A percentile compares a stretch with the other conserved stretches of the same genome.
Conservation (phyloP, 2,329 filamentous ascomycete genomes). For the Pezicula neosporulosa region DNA sequence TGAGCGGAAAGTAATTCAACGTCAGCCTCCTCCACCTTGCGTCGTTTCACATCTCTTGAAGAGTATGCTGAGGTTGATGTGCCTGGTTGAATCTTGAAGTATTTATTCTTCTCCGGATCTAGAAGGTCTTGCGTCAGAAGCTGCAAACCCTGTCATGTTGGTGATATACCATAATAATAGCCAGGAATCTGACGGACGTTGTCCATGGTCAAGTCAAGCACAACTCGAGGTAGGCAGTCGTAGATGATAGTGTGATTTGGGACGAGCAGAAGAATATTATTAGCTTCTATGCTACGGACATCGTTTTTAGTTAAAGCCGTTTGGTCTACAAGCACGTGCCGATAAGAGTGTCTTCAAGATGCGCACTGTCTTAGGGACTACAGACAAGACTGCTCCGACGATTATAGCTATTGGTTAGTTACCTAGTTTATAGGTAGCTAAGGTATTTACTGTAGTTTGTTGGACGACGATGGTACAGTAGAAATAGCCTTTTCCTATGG, state of each 20-base stretch:
- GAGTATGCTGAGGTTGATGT: slow-evolving; percentile 50
- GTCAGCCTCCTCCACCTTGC: slow-evolving; percentile 38
- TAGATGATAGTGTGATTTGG: background rate
- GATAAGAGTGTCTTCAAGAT: too few species aligned
- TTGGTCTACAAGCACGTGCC: too few species aligned
- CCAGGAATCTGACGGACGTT: slow-evolving; percentile 40
- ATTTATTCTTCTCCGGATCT: slow-evolving; percentile 59
- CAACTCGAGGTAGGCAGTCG: background rate
- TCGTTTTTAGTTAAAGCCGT: too few species aligned
- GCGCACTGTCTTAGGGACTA: too few species aligned
- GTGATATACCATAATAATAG: slow-evolving; percentile 47
- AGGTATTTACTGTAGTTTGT: too few species aligned
- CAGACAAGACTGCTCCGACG: too few species aligned
- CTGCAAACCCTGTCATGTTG: background rate
- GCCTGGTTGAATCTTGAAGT: slow-evolving; percentile 61
- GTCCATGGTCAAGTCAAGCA: background rate
- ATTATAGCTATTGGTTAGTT: too few species aligned
- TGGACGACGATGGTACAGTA: too few species aligned
- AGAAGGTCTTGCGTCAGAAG: slow-evolving; percentile 2
- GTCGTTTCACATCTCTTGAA: slow-evolving; percentile 53
- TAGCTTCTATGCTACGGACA: too few species aligned
- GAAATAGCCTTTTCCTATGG: too few species aligned
- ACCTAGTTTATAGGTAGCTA: too few species aligned
- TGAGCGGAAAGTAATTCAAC: background rate
- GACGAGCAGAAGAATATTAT: background rate